A percentile compares a stretch with the other conserved stretches of the same genome.
phyloP scores from a whole-genome alignment of 495 filamentous ascomycete species.

The Parathielavia hyrcaniae region DNA sequence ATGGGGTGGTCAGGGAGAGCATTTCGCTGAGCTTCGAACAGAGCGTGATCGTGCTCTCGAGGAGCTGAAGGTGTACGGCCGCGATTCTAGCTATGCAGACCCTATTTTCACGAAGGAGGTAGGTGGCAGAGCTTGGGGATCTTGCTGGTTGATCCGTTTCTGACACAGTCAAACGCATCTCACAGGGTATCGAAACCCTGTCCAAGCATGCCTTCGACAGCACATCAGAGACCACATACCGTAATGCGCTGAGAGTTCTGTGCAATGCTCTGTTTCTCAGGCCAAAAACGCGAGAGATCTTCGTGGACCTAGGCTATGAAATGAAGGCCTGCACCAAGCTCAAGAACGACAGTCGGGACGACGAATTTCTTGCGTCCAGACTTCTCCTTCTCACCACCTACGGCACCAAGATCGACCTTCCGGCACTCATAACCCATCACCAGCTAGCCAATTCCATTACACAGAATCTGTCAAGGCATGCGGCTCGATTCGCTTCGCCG shows the following conservation, averaged over 20 bases:
- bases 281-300: constrained; percentile 63
- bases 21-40: constrained; percentile 25
- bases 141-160: neutral
- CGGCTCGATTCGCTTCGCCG: constrained; percentile 29
- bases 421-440: constrained; percentile 61
- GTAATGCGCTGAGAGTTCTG: constrained; percentile 74
- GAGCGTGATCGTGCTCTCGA: constrained; percentile 60
- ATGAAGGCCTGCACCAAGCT: constrained; percentile 64
- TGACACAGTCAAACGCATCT: constrained; percentile 9
- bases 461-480: constrained; percentile 64
- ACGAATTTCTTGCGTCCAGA: constrained; percentile 80
- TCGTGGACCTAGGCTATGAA: constrained; percentile 73
- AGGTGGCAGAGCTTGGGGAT: constrained; percentile 21
- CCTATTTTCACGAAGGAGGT: constrained; percentile 76
- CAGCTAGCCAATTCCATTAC: constrained; percentile 61
- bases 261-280: constrained; percentile 81
- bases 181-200: constrained; percentile 71
- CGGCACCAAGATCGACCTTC: constrained; percentile 62
- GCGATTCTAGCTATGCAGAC: constrained; percentile 61
- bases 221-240: constrained; percentile 52
- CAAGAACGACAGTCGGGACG: constrained; percentile 69
- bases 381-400: constrained; percentile 87
- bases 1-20: no score
- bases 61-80: constrained; percentile 72
- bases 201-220: constrained; percentile 66